A percentile compares a stretch with the other conserved stretches of the same genome.
These are phyloP conservation scores for Leccinellum luteum DNA, from an alignment of 768 basidiomycete species.

Conservation along the genomic window DNA sequence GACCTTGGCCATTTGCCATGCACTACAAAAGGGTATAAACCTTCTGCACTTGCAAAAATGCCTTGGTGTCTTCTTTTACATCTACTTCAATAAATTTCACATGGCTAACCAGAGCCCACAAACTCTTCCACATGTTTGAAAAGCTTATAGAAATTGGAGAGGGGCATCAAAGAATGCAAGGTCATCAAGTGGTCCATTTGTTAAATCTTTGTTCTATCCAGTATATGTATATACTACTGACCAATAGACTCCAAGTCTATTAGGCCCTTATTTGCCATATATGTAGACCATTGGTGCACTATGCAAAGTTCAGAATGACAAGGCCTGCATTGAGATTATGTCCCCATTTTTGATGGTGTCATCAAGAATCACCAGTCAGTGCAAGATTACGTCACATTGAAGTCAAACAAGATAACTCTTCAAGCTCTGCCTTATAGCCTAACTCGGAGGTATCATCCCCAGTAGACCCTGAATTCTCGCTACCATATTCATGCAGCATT, in stretches of 20 bases:
- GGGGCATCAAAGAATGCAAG: conserved; percentile 86
- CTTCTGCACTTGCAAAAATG: too few relatives aligned
- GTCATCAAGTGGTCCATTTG: conserved; percentile 74
- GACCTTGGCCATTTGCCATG: too few relatives aligned
- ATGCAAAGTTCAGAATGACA: conserved; percentile 88
- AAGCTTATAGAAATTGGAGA: conserved; percentile 86
- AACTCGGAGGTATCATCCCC: neutral
- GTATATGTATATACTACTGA: too few relatives aligned
- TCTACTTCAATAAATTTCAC: too few relatives aligned
- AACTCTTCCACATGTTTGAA: conserved; percentile 56
- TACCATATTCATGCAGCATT: conserved; percentile 74
- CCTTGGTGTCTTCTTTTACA: too few relatives aligned
- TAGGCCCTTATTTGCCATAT: conserved; percentile 41
- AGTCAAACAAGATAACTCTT: conserved; percentile 59
- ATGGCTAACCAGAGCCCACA: conserved; percentile 30
- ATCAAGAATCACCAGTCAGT: conserved; percentile 65
- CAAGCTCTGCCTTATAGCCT: too few relatives aligned
- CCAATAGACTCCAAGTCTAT: conserved; percentile 53
- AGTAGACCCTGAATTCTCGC: conserved; percentile 40
- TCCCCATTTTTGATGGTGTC: conserved; percentile 75
- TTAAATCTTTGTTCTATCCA: too few relatives aligned
- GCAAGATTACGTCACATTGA: too few relatives aligned
- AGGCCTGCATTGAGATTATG: conserved; percentile 88
- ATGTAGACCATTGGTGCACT: conserved; percentile 68
- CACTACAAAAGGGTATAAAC: too few relatives aligned